These are phyloP conservation scores for Colletotrichum gloeosporioides DNA, from an alignment of 2,329 filamentous ascomycete species.

Conservation along the genomic window DNA sequence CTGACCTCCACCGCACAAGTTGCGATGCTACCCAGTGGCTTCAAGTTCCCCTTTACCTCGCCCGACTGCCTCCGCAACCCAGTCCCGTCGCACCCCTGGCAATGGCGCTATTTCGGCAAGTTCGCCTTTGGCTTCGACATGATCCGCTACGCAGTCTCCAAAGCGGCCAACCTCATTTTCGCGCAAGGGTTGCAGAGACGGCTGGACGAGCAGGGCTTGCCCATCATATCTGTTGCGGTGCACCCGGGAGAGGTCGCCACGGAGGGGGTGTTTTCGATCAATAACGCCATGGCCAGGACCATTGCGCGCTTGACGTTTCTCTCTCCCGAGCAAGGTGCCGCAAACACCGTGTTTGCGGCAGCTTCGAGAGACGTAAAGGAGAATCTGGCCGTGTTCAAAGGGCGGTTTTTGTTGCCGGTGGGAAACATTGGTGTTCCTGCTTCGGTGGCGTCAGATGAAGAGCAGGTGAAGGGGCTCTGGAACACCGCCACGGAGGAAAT, in stretches of 20 bases:
- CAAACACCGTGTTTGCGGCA: constrained; percentile 19
- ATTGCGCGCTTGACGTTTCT: constrained; percentile 4
- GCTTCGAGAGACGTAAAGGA: constrained; percentile 6
- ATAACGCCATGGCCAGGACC: background rate
- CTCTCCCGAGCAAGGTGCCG: constrained; percentile 19
- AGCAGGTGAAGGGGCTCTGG: constrained; percentile 19
- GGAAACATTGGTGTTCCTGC: background rate
- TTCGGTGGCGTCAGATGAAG: constrained; percentile 1
- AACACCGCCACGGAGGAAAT: constrained; percentile 7
- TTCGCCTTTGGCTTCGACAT: constrained; percentile 24
- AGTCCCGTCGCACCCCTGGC: constrained; percentile 9
- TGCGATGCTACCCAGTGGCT: constrained; percentile 19
- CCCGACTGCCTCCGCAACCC: constrained; percentile 6
- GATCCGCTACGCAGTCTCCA: constrained; percentile 27
- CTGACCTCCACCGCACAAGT: constrained; percentile 21
- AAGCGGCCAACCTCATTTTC: constrained; percentile 24
- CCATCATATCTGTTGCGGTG: constrained; percentile 20
- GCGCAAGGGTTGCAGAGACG: constrained; percentile 21
- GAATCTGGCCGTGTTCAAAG: constrained; percentile 10
- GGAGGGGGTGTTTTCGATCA: background rate
- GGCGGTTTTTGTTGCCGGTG: constrained; percentile 14
- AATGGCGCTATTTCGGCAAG: constrained; percentile 5
- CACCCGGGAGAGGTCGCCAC: constrained; percentile 24
- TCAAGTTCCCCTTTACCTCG: constrained; percentile 22
- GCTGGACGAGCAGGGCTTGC: constrained; percentile 7